These are phyloP conservation scores for Oryza punctata DNA, from an alignment of 176 grass and related monocot genomes.

Conservation along the genomic window DNA sequence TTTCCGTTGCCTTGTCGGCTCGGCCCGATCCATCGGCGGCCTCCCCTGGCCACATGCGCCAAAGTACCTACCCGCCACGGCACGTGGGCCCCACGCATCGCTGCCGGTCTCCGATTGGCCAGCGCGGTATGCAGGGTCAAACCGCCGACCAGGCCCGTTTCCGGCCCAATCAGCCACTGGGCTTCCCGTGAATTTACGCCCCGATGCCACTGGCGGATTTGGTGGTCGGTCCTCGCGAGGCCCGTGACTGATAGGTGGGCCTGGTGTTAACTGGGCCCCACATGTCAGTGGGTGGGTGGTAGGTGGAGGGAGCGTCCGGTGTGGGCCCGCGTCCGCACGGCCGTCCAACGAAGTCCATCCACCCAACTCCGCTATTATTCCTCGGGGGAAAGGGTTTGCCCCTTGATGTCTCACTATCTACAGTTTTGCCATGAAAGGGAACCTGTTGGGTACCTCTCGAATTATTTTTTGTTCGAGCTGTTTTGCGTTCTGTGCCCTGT, in stretches of 20 bases:
- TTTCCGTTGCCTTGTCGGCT: neutral
- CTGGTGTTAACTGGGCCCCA: fast-evolving
- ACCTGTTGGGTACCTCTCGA: neutral
- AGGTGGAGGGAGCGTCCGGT: neutral
- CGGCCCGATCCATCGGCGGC: neutral
- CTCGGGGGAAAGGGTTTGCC: neutral
- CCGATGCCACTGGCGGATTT: neutral
- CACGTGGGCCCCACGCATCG: neutral
- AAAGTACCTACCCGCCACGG: neutral
- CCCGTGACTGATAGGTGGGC: neutral
- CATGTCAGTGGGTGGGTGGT: neutral
- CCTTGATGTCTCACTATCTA: conserved; percentile 32
- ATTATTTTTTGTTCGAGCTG: neutral
- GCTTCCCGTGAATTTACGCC: neutral
- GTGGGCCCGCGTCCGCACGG: neutral
- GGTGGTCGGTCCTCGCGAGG: neutral
- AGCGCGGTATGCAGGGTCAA: conserved; percentile 19
- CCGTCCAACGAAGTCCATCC: conserved; percentile 49
- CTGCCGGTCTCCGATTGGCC: conserved; percentile 11
- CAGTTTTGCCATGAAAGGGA: conserved; percentile 30
- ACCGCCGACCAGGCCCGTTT: neutral
- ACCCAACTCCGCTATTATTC: conserved; percentile 47
- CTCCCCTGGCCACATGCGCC: neutral
- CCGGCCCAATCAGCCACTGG: fast-evolving
- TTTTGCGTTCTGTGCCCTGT: neutral